Conservation (phyloP, 169 alveolate genomes). For the Theileria parva region DNA sequence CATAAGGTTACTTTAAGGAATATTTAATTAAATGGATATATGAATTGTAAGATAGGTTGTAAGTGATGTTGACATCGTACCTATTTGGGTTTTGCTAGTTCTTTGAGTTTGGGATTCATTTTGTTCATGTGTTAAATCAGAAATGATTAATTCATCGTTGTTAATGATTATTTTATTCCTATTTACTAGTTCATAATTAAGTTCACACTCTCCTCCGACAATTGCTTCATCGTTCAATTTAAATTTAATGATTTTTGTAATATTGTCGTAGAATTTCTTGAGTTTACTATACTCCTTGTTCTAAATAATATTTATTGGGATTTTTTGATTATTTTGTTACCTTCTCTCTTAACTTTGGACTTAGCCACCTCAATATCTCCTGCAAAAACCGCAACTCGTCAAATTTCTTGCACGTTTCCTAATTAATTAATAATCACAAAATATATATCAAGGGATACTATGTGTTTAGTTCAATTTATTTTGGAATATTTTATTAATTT, state of each 20-base stretch:
- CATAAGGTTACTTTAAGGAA: neutral
- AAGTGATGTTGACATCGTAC: neutral
- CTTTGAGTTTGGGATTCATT: neutral
- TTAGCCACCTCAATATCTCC: conserved; percentile 19
- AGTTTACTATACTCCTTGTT: conserved; percentile 16
- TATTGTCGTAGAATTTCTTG: conserved; percentile 15
- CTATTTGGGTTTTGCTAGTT: neutral
- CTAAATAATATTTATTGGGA: neutral
- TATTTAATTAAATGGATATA: neutral
- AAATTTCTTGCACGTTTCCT: conserved; percentile 43
- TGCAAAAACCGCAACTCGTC: conserved; percentile 41
- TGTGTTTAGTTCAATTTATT: neutral
- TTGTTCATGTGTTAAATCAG: conserved; percentile 39
- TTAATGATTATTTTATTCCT: conserved; percentile 27
- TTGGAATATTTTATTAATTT: neutral
- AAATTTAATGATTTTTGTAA: conserved; percentile 13
- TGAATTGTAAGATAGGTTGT: neutral
- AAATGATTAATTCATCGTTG: conserved; percentile 21
- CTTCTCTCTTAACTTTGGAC: conserved; percentile 30
- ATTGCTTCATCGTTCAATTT: conserved; percentile 20
- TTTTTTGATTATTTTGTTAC: conserved; percentile 1
- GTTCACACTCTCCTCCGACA: conserved; percentile 14
- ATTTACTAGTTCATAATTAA: conserved; percentile 38
- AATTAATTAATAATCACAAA: neutral
- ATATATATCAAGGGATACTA: neutral